Base-by-base conservation (phyloP, 2,329 filamentous ascomycete species). In the Colletotrichum abscissum region DNA sequence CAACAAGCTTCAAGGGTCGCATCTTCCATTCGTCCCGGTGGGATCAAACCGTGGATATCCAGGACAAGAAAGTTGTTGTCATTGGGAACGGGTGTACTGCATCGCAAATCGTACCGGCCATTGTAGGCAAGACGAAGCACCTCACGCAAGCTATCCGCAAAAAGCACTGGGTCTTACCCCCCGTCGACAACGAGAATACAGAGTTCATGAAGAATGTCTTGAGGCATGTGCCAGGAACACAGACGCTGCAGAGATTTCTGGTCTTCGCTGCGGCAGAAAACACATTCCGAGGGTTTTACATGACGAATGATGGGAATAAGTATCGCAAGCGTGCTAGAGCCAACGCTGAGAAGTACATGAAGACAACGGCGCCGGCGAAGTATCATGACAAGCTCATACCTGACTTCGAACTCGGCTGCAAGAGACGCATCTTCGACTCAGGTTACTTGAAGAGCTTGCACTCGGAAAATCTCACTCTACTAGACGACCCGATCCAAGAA, bases 311-410 rank as follows among this genome's bases (percentile, higher is more conserved):
- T 1, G 67, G 70, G 5, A 62, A 38, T 6, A 30, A 46, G 16
- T 83, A 78, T 62, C 83, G 87, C 3, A 77, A 81, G 5, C 79
- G 80, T 56, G 74, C 81, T 19, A 81, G 87, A 8, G 80, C 80
- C 22, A 73, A 76, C 12, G 79, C 84, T 1, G 86, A 88, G 72
- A 80, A n/a, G 12, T 84, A 80, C 76, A 78, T 86, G 84, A 76
- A 84, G 70, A 77, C 79, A 5, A 82, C 79, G 1, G 88, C 88
- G 0, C 91, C 91, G 0, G 81, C 86, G 63, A 88, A 91, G 79
- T 93, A 92, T 72, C 88, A 90, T 74, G 87, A 90, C 35, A 84
- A 91, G 7, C 78, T 93, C 46, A 89, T 90, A 0, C 91, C 91
- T 0, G 86, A 92, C 63, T 93, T 91, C 69, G 85, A 87, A 57